Evolutionary conservation across 2,329 filamentous ascomycete genomes (phyloP).

Genomic region (Hysterium pulicare): DNA sequence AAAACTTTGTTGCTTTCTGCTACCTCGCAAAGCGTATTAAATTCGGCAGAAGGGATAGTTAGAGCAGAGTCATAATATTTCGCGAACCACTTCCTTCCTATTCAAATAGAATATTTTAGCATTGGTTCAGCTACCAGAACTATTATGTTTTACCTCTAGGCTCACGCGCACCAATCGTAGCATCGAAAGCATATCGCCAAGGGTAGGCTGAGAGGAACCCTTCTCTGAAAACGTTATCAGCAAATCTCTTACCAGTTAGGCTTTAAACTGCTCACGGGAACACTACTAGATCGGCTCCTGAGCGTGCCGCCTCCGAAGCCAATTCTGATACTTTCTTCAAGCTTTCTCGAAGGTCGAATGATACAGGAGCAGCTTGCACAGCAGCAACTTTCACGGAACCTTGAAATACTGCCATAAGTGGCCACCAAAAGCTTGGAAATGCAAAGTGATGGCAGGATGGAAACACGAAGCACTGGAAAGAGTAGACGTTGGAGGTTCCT

Average conservation of each 20-base stretch:
- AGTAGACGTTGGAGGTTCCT: too few relatives aligned
- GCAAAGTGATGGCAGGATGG: too few relatives aligned
- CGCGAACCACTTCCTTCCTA: constrained; percentile 43
- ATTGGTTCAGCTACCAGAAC: neutral
- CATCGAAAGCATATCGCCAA: constrained; percentile 44
- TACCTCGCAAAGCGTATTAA: constrained; percentile 30
- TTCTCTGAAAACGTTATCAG: constrained; percentile 28
- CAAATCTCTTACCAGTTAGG: neutral
- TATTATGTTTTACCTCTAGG: constrained; percentile 29
- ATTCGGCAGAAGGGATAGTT: constrained; percentile 38
- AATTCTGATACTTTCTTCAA: constrained; percentile 35
- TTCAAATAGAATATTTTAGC: neutral
- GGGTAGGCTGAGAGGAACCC: constrained; percentile 43
- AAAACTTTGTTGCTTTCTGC: constrained; percentile 36
- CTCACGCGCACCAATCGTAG: constrained; percentile 42
- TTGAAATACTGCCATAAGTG: constrained; percentile 14
- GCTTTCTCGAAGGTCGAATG: constrained; percentile 38
- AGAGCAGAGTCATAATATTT: constrained; percentile 41
- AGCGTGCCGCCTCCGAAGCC: constrained; percentile 33
- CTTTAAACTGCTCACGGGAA: constrained; percentile 36
- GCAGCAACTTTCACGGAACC: constrained; percentile 38
- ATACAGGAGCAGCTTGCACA: constrained; percentile 41
- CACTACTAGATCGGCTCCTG: constrained; percentile 40
- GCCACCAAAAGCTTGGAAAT: too few relatives aligned
- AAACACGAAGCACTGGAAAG: too few relatives aligned